Evolutionary conservation across 2,329 filamentous ascomycete species (phyloP).

Genomic region (Didymella lethalis): DNA sequence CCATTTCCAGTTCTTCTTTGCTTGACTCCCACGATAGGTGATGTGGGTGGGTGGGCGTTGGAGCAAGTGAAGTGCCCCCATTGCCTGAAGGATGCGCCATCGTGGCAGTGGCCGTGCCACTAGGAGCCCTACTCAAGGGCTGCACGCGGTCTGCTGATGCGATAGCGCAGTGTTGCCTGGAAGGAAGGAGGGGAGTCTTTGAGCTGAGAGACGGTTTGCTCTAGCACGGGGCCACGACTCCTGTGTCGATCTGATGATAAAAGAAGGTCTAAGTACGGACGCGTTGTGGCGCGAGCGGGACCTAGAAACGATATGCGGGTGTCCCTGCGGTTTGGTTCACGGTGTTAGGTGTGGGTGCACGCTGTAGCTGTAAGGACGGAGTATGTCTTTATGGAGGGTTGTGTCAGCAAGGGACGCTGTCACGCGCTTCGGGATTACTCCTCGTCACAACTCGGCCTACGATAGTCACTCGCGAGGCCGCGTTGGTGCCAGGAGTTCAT

Average conservation of each 20-base stretch:
- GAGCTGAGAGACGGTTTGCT: slow-evolving; percentile 9
- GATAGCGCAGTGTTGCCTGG: slow-evolving; percentile 34
- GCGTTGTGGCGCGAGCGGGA: slow-evolving; percentile 38
- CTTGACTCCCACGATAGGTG: slow-evolving; percentile 55
- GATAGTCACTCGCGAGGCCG: slow-evolving; percentile 28
- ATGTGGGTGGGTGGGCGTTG: slow-evolving; percentile 48
- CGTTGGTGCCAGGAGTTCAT: slow-evolving; percentile 23
- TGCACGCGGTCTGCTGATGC: slow-evolving; percentile 17
- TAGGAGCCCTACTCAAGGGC: slow-evolving; percentile 14
- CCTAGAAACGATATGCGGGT: slow-evolving; percentile 32
- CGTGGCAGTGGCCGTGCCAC: slow-evolving; percentile 23
- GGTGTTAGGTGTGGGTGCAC: slow-evolving; percentile 27
- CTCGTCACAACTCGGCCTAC: slow-evolving; percentile 30
- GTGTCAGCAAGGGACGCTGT: slow-evolving; percentile 27
- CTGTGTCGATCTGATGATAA: slow-evolving; percentile 24
- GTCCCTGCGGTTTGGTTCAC: slow-evolving; percentile 29
- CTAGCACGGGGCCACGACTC: slow-evolving; percentile 2
- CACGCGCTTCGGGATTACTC: slow-evolving; percentile 27
- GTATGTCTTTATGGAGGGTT: slow-evolving; percentile 29
- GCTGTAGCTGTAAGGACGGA: slow-evolving; percentile 24
- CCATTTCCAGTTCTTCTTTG: slow-evolving; percentile 60
- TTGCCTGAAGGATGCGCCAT: slow-evolving; percentile 43
- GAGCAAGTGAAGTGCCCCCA: slow-evolving; percentile 50
- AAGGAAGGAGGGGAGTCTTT: neutral
- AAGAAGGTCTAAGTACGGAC: slow-evolving; percentile 22